Evolutionary conservation across 1,284 basidiomycete genomes (phyloP).

Genomic region (Ceratobasidium theobromae): DNA sequence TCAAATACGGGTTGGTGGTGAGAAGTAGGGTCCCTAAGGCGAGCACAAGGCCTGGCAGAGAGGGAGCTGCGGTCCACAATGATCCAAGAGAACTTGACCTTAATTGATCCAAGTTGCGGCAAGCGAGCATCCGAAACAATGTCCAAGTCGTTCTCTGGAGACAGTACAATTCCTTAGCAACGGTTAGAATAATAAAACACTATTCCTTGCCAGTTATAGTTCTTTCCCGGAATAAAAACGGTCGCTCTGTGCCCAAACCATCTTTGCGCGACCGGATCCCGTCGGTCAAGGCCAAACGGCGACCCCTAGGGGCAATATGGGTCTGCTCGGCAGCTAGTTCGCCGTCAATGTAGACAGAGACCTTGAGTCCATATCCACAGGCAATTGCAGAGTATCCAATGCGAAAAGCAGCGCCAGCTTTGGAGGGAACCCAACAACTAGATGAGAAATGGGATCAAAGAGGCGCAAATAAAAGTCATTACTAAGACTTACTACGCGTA

Average conservation of each 20-base stretch:
- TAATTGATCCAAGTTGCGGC: slow-evolving; percentile 7
- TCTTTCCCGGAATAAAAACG: slow-evolving; percentile 6
- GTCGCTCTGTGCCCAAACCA: slow-evolving; percentile 6
- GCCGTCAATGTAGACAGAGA: slow-evolving; percentile 22
- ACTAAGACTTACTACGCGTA: background rate
- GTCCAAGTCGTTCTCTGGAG: too few species aligned
- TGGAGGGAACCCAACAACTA: slow-evolving; percentile 19
- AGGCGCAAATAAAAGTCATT: background rate
- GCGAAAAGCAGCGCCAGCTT: slow-evolving; percentile 3
- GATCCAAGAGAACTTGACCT: slow-evolving; percentile 22
- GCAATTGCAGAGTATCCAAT: slow-evolving; percentile 13
- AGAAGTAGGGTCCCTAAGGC: background rate
- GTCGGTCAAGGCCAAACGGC: background rate
- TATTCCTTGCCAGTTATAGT: slow-evolving; percentile 2
- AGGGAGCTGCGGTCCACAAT: background rate
- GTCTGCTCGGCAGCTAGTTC: slow-evolving; percentile 24
- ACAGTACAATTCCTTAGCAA: background rate
- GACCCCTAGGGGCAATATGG: background rate
- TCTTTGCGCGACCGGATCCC: slow-evolving; percentile 16
- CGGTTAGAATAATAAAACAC: background rate
- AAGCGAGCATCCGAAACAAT: slow-evolving; percentile 1
- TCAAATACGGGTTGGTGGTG: slow-evolving; percentile 12
- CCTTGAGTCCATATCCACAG: background rate
- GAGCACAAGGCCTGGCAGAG: background rate
- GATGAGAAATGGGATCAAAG: background rate